Base-by-base conservation (phyloP, 768 basidiomycete genomes). In the Neoboletus magnificus region DNA sequence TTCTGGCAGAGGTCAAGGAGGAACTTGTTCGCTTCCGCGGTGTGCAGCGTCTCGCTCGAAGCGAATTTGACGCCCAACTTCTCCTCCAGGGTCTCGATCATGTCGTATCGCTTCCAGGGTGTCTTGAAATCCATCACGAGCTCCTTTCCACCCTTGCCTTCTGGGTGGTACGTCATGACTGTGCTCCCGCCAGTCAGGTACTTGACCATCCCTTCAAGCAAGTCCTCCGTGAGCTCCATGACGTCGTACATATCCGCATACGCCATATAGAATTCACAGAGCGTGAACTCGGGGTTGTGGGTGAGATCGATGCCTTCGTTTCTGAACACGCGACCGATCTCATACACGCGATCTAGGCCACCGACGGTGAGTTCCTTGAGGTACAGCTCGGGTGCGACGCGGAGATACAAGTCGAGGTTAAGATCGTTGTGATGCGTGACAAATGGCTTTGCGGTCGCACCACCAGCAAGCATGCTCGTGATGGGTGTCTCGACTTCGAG, bases 191-290 rank as follows among this genome's bases (percentile, higher is more conserved):
- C 83, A 0, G 85, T 95, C 53, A 98, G 71, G 66, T 79, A 82
- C 82, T 87, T 90, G 68, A 98, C 96, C 73, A 99, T 75, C 9
- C 94, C 92, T 66, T 94, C 91, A 18, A 98, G 70, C 77, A 99
- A 79, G 41, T 76, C 74, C 74, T 99, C 97, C 16, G 97, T 99
- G 54, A 98, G 80, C 40, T 98, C 97, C 96, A 99, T 98, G 55
- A 98, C 55, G 68, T 98, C 97, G 76, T 92, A 89, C 94, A 96
- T 95, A 72, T 98, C 97, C 55, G 97, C 97, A 65, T 98, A 98
- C 30, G 97, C 96, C 96, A 99, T 98, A 70, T 98, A 99, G 75
- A 99, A 98, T 77, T 99, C 96, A 81, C 96, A 98, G 75, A 98
- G 96, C 6, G 93, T 91, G 77, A 98, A 98, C 72, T 99, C 97